Conservation (phyloP, 1,284 basidiomycete species). For the Rhodofomes roseus region DNA sequence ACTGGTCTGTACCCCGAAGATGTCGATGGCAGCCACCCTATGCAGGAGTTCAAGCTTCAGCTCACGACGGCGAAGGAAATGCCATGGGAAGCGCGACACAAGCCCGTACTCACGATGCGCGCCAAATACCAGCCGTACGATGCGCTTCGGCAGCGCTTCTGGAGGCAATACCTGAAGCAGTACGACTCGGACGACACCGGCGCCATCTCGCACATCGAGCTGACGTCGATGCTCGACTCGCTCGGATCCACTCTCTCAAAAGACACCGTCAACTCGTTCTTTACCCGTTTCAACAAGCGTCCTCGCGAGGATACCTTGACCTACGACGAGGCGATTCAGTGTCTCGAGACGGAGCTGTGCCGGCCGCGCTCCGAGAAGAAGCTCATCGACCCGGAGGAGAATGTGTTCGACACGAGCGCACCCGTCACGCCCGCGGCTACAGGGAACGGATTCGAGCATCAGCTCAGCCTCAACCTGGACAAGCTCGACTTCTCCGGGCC, state of each 20-base stretch:
- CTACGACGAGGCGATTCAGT: slow-evolving; percentile 74
- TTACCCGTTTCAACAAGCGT: slow-evolving; percentile 65
- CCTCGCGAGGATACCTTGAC: slow-evolving; percentile 73
- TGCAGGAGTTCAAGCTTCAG: slow-evolving; percentile 66
- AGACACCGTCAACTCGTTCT: slow-evolving; percentile 82
- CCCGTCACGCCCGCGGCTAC: slow-evolving; percentile 45
- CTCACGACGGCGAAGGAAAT: slow-evolving; percentile 52
- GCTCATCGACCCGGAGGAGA: slow-evolving; percentile 41
- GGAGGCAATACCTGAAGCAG: slow-evolving; percentile 86
- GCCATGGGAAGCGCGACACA: slow-evolving; percentile 62
- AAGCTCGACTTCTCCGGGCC: slow-evolving; percentile 66
- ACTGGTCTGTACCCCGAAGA: slow-evolving; percentile 72
- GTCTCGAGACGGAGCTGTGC: slow-evolving; percentile 77
- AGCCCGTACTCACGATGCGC: slow-evolving; percentile 56
- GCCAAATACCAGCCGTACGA: slow-evolving; percentile 96
- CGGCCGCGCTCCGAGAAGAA: slow-evolving; percentile 71
- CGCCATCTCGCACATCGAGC: slow-evolving; percentile 80
- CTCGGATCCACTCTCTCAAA: slow-evolving; percentile 89
- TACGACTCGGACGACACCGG: slow-evolving; percentile 89
- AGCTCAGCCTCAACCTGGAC: slow-evolving; percentile 44
- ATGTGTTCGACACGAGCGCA: slow-evolving; percentile 32
- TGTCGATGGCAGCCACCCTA: slow-evolving; percentile 50
- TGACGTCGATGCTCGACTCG: slow-evolving; percentile 96
- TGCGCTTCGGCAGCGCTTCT: slow-evolving; percentile 87
- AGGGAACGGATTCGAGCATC: slow-evolving; percentile 25